Base-by-base conservation (phyloP, 2,329 filamentous ascomycete species). In the Orbilia oligospora region DNA sequence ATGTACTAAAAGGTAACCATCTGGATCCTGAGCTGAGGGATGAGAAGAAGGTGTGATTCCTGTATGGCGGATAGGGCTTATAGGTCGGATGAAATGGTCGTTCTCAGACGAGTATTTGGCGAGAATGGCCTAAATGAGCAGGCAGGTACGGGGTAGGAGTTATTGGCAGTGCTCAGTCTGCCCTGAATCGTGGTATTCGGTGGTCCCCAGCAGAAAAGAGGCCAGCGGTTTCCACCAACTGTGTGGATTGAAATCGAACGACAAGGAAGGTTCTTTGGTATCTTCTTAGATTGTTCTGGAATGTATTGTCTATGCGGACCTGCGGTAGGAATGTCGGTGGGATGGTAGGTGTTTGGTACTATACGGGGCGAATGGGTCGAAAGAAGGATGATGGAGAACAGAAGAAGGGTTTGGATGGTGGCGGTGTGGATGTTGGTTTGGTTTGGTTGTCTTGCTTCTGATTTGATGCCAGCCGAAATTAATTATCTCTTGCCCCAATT, bases 391-490 rank as follows among this genome's bases (percentile, higher is more conserved):
- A 51, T 36, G 63, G 49, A 41, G 58, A 5, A 46, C 44, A 18
- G 44, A 10, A 20, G 18, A 18, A 71, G 33, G 55, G 18, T 63
- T 56, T 71, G 36, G 33, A 30, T 41, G 12, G 38, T 16, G 38
- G 61, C n/a, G n/a, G n/a, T n/a, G n/a, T 66, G 58, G 61, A 73
- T 58, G 72, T 71, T 71, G 72, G 72, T 69, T 38, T 71, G 72
- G 72, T 69, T 38, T 58, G 56, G 51, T 18, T 68, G 49, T 44
- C 64, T 56, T 38, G 56, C 36, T 66, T 76, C 66, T 71, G 70
- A 58, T 77, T 66, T 77, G 72, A 67, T 67, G 72, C 64, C 56
- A 77, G 67, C 72, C 72, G 72, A 77, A 77, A 77, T 77, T 71
- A 61, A 61, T 61, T 65, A 70, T 71, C 71, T 76, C 64, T 64